Evolutionary conservation across 805 yeast genomes (phyloP), one percentile per base, ranked within the genome.

Genomic region (Yamadazyma paraphyllophila): DNA sequence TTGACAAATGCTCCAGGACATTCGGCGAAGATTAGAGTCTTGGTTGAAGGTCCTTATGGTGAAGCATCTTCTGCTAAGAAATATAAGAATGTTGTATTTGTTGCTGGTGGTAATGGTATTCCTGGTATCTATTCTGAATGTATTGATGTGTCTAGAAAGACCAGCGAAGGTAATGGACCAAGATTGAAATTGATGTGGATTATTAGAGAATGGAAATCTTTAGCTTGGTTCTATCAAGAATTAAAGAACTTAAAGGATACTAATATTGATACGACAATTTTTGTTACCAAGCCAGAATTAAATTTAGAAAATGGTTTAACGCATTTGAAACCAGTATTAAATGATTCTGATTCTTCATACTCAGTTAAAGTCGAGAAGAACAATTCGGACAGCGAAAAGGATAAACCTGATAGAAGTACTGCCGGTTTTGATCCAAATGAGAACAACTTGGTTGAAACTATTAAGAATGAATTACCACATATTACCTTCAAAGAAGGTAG

Each of bases 31-130:
- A 58, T 66, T 35, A 50, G 65, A 39, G 66, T 66, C 7, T 60
- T 65, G 9, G 57, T 65, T 14, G 69, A 66, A 51, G 92, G 92
- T 1, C 90, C 91, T 1, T 85, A 86, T 56, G 88, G 92, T 6
- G 69, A 71, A 38, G 55, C 74, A 2, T 57, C 78, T 2, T 76
- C 83, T 2, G 65, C 81, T 13, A 62, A 67, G 17, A 67, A 69
- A 36, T 83, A 76, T 54, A 76, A 80, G 42, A 73, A 77, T 48
- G 76, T 82, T 3, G 69, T 82, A 4, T 72, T 83, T 36, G 50
- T 85, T 13, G 85, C 91, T 12, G 91, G 89, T 40, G 92, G 94
- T 34, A 81, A 81, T 43, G 94, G 94, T 44, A 69, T 86, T 42
- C 82, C 92, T 0, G 87, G 82, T 29, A 64, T 74, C 31, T 62